Evolutionary conservation across 75 land plant species (phyloP), one percentile per base, ranked within the genome.

Genomic region (Cupressus sempervirens): DNA sequence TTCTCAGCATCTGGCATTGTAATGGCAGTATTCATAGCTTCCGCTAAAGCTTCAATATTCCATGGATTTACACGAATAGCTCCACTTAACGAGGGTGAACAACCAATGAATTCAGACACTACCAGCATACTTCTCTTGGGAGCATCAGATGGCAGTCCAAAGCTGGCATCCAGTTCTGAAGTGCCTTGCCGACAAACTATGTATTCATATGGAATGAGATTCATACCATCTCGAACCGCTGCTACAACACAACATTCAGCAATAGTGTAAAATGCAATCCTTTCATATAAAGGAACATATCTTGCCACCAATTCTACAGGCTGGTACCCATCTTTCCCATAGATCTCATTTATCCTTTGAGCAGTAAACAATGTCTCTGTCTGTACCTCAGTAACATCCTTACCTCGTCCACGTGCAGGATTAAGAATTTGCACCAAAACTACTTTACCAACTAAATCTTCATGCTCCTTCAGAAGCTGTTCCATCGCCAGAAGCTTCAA

Each of bases 141-240:
- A 6, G 85, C 20, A 29, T 74, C 87, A 72, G 83, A 46, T 84
- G 83, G 75, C 45, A 80, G 29, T 82, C 91, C 86, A 87, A 52
- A 76, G 84, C 86, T 67, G 23, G 86, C 84, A 86, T 92, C 91
- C 68, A 91, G 50, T 52, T 86, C 75, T 30, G 86, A 83, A 45
- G 85, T 85, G 12, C 96, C 93, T 84, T 96, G 93, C 70, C 98
- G 84, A 58, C 96, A 93, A 7, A 93, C 94, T 80, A 94, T 89
- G 84, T 96, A 96, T 72, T 93, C 90, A 58, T 96, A 96, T 7
- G 98, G 98, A 34, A 96, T 92, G 9, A 94, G 86, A 86, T 95
- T 95, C 96, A 95, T 94, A 7, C 97, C 97, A 86, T 95, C 97
- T 65, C 97, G 88, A 16, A 95, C 98, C 3, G 98, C 95, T 30